These are phyloP conservation scores for Psidium friedrichsthalianum DNA, from an alignment of 345 rosid genomes.

Conservation along the genomic window DNA sequence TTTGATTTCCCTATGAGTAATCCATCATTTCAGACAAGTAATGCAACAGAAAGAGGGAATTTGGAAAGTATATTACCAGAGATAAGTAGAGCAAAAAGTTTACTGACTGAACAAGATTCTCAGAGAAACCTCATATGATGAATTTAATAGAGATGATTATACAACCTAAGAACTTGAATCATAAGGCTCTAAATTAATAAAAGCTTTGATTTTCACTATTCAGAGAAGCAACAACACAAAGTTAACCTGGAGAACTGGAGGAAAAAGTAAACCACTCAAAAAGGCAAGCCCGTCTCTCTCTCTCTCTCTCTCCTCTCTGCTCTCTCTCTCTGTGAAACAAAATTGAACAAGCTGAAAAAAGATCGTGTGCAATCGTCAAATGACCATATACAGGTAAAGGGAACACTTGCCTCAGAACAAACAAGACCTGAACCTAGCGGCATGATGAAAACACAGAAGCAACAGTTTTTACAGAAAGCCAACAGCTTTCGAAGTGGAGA, in stretches of 20 bases:
- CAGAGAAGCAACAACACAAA: background rate
- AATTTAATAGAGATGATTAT: background rate
- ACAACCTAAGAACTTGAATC: background rate
- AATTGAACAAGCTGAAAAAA: background rate
- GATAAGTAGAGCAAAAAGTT: background rate
- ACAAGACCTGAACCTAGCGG: background rate
- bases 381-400: background rate
- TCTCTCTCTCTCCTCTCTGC: too few species aligned
- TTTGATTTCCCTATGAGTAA: background rate
- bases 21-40: background rate
- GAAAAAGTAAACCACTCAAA: background rate
- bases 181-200: background rate
- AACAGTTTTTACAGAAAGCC: background rate
- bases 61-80: background rate
- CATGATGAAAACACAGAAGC: background rate
- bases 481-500: background rate
- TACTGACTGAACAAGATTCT: background rate
- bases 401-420: background rate
- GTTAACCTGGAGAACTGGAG: background rate
- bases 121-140: background rate
- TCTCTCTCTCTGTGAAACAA: background rate
- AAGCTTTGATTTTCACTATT: background rate
- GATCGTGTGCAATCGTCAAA: background rate
- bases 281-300: background rate
- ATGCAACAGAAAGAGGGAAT: background rate